Percentiles rank a stretch among this genome's conserved stretches.
Evolutionary conservation across 2,329 filamentous ascomycete genomes (phyloP).

Genomic region (Alternaria atra): DNA sequence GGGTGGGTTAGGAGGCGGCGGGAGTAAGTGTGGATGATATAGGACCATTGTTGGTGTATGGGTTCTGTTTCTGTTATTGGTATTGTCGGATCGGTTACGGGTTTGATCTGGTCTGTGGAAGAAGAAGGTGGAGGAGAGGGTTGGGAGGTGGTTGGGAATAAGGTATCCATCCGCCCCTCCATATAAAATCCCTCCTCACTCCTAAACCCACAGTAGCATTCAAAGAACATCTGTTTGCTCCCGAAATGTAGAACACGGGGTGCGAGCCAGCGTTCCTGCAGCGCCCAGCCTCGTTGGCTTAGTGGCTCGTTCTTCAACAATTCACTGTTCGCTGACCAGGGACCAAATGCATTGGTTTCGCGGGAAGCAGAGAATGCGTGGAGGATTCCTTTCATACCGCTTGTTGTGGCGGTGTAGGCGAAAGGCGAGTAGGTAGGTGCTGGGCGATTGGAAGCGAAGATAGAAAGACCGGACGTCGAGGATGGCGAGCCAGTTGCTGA

Average conservation of each 20-base stretch:
- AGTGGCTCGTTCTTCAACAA: not conserved
- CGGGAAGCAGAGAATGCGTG: not conserved
- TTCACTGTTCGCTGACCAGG: not conserved
- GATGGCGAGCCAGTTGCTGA: not conserved
- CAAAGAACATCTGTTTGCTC: not conserved
- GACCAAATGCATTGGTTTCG: not conserved
- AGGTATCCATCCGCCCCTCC: not conserved
- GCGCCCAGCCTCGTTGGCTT: not conserved
- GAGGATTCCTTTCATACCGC: not conserved
- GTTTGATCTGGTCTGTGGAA: too few relatives aligned
- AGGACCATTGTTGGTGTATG: not conserved
- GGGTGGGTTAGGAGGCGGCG: not conserved
- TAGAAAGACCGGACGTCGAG: not conserved
- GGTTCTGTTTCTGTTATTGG: not conserved
- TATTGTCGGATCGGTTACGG: not conserved
- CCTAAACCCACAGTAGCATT: not conserved
- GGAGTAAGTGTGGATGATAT: not conserved
- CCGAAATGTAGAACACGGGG: not conserved
- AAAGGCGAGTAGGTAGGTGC: not conserved
- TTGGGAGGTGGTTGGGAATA: not conserved
- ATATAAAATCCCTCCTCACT: not conserved
- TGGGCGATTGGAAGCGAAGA: not conserved
- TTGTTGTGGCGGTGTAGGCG: not conserved
- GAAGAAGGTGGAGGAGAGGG: too few relatives aligned
- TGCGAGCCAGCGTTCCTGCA: not conserved